These are phyloP conservation scores for Blastobotrys mokoenaii DNA, from an alignment of 805 yeast species.

Conservation along the genomic window DNA sequence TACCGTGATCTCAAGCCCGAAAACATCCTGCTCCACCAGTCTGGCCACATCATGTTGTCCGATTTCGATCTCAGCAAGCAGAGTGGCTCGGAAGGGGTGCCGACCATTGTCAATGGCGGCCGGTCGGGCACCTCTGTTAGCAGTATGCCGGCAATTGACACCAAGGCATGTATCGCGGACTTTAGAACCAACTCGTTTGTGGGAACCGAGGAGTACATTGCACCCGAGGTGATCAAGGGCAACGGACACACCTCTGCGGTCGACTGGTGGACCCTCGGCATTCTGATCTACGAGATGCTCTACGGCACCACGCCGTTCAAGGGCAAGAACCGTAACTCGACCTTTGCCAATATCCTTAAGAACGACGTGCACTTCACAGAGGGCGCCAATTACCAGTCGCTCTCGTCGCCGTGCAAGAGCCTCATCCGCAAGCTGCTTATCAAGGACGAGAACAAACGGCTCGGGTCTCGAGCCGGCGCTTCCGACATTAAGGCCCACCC, in stretches of 20 bases:
- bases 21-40: conserved; percentile 85
- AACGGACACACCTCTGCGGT: conserved; percentile 97
- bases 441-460: conserved; percentile 80
- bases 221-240: conserved; percentile 96
- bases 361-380: conserved; percentile 78
- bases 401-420: conserved; percentile 69
- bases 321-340: conserved; percentile 79
- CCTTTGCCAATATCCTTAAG: conserved; percentile 81
- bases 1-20: conserved; percentile 97
- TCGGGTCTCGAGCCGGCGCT: conserved; percentile 93
- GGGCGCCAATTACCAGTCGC: conserved; percentile 35
- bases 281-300: conserved; percentile 86
- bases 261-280: conserved; percentile 99
- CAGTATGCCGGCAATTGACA: conserved; percentile 64
- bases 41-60: conserved; percentile 96
- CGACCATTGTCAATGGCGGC: conserved; percentile 46
- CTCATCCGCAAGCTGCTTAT: conserved; percentile 73
- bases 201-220: conserved; percentile 97
- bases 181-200: conserved; percentile 97
- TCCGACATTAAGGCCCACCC: conserved; percentile 87
- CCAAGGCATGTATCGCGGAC: conserved; percentile 91
- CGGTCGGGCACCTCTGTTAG: conserved; percentile 29
- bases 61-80: conserved; percentile 95
- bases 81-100: conserved; percentile 66
- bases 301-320: conserved; percentile 96